Conservation (phyloP, 495 filamentous ascomycete genomes). For the Neurospora pannonica region DNA sequence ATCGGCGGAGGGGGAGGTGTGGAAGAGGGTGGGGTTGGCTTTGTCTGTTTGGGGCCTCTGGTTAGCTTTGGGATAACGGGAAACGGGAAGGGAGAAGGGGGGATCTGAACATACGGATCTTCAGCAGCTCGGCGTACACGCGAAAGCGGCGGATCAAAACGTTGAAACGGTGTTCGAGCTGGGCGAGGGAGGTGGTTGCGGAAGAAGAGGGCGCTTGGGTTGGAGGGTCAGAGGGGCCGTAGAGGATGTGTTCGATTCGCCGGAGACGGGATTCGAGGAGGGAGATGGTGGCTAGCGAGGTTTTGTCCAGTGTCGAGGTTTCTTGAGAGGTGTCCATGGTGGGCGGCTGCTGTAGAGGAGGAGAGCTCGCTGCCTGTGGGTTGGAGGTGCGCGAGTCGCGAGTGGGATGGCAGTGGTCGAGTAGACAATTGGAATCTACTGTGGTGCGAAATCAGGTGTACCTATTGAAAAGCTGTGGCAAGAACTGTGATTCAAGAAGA, state of each 20-base stretch:
- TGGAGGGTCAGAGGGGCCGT: conserved; percentile 37
- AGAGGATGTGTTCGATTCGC: conserved; percentile 64
- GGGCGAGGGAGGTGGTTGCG: conserved; percentile 46
- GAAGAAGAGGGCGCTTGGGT: conserved; percentile 30
- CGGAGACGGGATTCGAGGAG: conserved; percentile 68
- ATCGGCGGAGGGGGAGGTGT: conserved; percentile 11
- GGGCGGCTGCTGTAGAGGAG: not conserved
- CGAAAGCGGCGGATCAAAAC: conserved; percentile 29
- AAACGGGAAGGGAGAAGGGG: not conserved
- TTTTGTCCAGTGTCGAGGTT: conserved; percentile 33
- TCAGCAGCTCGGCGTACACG: conserved; percentile 39
- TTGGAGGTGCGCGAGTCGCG: not conserved
- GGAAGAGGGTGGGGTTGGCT: conserved; percentile 38
- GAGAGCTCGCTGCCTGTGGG: not conserved
- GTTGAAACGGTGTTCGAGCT: conserved; percentile 49
- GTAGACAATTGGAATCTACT: not conserved
- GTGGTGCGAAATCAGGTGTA: no score
- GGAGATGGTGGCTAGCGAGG: conserved; percentile 55
- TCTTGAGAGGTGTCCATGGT: not conserved
- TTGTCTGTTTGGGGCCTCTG: conserved; percentile 22
- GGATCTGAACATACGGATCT: conserved; percentile 31
- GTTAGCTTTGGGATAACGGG: conserved; percentile 2
- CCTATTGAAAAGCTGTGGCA: not conserved
- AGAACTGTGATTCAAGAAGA: not conserved
- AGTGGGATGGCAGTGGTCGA: not conserved